Evolutionary conservation across 1,284 basidiomycete species (phyloP).

Genomic region (Marasmius sp.): DNA sequence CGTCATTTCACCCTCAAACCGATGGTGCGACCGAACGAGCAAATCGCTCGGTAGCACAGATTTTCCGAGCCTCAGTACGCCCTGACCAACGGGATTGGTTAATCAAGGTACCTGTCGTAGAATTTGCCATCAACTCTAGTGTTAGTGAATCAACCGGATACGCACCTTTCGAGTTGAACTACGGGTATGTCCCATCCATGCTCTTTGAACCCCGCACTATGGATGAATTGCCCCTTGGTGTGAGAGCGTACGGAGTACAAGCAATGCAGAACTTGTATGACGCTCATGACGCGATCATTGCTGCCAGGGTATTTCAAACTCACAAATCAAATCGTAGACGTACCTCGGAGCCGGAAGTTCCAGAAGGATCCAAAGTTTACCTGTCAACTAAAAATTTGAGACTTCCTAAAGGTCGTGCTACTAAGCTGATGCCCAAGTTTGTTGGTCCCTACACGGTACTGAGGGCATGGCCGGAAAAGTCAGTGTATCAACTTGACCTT

Average conservation of each 20-base stretch:
- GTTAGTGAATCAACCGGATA: slow-evolving; percentile 29
- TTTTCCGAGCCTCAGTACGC: slow-evolving; percentile 23
- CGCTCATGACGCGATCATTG: slow-evolving; percentile 31
- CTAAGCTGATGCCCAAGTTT: slow-evolving; percentile 21
- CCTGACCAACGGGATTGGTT: slow-evolving; percentile 35
- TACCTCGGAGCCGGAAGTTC: slow-evolving; percentile 2
- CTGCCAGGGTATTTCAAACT: slow-evolving; percentile 23
- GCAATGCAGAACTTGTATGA: slow-evolving; percentile 20
- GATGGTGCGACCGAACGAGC: slow-evolving; percentile 21
- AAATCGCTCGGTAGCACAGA: slow-evolving; percentile 23
- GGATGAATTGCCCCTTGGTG: no score
- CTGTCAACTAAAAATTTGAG: slow-evolving; percentile 23
- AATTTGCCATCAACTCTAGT: no score
- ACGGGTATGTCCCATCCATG: no score
- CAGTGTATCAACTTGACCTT: slow-evolving; percentile 16
- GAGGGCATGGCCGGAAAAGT: slow-evolving; percentile 4
- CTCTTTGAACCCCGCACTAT: no score
- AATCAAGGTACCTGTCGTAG: slow-evolving; percentile 25
- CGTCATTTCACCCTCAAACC: no score
- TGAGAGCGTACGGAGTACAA: no score
- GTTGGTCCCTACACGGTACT: slow-evolving; percentile 20
- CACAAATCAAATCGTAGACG: slow-evolving; percentile 23
- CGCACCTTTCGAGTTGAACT: slow-evolving; percentile 36
- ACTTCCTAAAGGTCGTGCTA: slow-evolving; percentile 13
- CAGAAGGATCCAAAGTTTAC: no score